Evolutionary conservation across 2,329 filamentous ascomycete genomes (phyloP), one percentile per base, ranked within the genome.

Genomic region (Lasiodiplodia citricola): DNA sequence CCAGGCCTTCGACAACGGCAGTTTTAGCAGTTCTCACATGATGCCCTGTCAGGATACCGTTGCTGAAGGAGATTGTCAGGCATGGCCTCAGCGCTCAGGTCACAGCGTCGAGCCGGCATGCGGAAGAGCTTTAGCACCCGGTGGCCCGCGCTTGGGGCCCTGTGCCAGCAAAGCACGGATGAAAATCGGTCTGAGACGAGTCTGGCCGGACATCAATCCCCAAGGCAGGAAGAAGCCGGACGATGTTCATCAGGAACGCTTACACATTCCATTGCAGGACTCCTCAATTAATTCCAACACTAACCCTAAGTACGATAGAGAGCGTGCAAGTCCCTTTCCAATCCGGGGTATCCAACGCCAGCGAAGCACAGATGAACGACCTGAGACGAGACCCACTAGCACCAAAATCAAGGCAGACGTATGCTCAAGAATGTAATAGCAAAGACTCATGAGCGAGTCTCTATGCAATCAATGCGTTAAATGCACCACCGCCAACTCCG

Each of bases 31-130:
- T 8, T 25, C 60, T 64, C 60, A 64, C 60, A 52, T 64, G 60
- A 64, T 47, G 13, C 28, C 28, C 44, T n/a, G 60, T 64, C 60
- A 52, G 44, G 60, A 64, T 64, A 64, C 60, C 60, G 60, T 64
- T 64, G 60, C 11, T 38, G 47, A 52, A 47, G 60, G 60, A 64
- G 60, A 64, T 64, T 64, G 60, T 52, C n/a, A 16, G 60, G 13
- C 31, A n/a, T 52, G 60, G 60, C 47, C 60, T 64, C 47, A 64
- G 60, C 58, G 44, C 44, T 21, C 58, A 18, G 58, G 58, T 52
- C 58, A 63, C 44, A 50, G 58, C 60, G 47, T 52, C 60, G 38
- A 35, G 2, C 16, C 23, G 47, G 60, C 60, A 10, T 52, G 44
- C 47, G 60, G 41, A 38, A 51, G 60, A 37, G 60, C 60, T 54